Percentiles rank a stretch among this genome's conserved stretches.
These are phyloP conservation scores for Adansonia madagascariensis DNA, from an alignment of 441 rosid genomes.

Conservation along the genomic window DNA sequence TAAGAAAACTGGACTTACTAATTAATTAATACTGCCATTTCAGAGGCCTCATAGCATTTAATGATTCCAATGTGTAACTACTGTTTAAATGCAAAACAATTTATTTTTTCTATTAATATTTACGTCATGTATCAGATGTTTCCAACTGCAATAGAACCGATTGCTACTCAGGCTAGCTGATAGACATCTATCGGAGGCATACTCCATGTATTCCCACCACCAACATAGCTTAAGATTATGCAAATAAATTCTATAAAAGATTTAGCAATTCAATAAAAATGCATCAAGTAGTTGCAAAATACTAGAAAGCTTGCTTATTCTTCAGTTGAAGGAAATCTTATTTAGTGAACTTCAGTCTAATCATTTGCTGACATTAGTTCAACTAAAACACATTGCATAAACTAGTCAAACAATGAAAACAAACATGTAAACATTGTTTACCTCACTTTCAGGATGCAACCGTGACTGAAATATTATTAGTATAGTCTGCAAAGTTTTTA, in stretches of 20 bases:
- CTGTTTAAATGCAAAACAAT: slow-evolving; percentile 3
- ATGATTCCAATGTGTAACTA: slow-evolving; percentile 12
- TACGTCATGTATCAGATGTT: background rate
- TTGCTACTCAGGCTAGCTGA: slow-evolving; percentile 1
- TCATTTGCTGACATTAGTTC: background rate
- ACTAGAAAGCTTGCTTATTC: slow-evolving; percentile 17
- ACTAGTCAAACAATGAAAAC: slow-evolving; percentile 29
- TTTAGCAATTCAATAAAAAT: slow-evolving; percentile 7
- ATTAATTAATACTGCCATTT: slow-evolving; percentile 8
- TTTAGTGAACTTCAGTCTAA: slow-evolving; percentile 4
- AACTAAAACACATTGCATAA: background rate
- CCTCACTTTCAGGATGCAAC: slow-evolving; percentile 92
- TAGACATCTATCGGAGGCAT: background rate
- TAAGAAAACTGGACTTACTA: slow-evolving; percentile 19
- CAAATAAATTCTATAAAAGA: background rate
- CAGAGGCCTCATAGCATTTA: slow-evolving; percentile 14
- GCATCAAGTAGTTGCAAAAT: slow-evolving; percentile 13
- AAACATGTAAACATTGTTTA: slow-evolving; percentile 36
- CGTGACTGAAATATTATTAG: slow-evolving; percentile 89
- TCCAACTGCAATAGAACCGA: background rate
- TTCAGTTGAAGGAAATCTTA: background rate
- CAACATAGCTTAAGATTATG: slow-evolving; percentile 4
- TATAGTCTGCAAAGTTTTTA: slow-evolving; percentile 92
- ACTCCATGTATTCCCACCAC: background rate
- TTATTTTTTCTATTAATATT: background rate